Percentiles rank a stretch among this genome's conserved stretches.
These are phyloP conservation scores for Porpolomopsis calyptriformis DNA, from an alignment of 768 basidiomycete genomes.

Conservation along the genomic window DNA sequence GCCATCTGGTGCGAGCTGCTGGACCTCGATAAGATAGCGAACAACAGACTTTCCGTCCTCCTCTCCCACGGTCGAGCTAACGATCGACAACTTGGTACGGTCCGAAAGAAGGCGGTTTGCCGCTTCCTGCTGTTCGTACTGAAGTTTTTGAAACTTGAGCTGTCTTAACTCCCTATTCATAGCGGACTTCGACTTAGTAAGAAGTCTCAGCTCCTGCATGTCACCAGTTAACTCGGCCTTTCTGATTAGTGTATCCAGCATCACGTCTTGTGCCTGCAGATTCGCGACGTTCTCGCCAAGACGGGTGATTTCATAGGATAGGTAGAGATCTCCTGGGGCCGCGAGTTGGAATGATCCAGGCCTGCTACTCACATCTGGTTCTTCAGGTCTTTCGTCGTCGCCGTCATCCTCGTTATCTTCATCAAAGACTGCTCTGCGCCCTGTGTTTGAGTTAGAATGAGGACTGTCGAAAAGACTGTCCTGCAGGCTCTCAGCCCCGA, in stretches of 20 bases:
- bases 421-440: constrained; percentile 27
- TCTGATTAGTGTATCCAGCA: constrained; percentile 81
- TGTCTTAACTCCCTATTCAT: constrained; percentile 77
- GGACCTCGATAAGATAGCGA: constrained; percentile 85
- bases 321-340: constrained; percentile 80
- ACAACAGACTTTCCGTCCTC: constrained; percentile 86
- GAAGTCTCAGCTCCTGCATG: constrained; percentile 70
- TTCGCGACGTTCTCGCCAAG: constrained; percentile 67
- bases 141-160: constrained; percentile 78
- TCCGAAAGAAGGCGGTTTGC: constrained; percentile 80
- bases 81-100: constrained; percentile 75
- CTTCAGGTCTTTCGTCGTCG: constrained; percentile 33
- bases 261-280: constrained; percentile 68
- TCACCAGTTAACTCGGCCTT: constrained; percentile 94
- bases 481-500: constrained; percentile 7
- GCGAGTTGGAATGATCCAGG: constrained; percentile 61
- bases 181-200: constrained; percentile 71
- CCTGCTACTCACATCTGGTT: constrained; percentile 31
- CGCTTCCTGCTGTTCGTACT: constrained; percentile 91
- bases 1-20: constrained; percentile 75
- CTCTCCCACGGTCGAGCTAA: constrained; percentile 71
- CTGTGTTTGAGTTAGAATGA: constrained; percentile 8
- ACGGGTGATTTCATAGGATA: constrained; percentile 77
- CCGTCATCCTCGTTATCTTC: constrained; percentile 35
- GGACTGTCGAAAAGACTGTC: constrained; percentile 10